Base-by-base conservation (phyloP, 345 rosid species). In the Sisymbrium irio region DNA sequence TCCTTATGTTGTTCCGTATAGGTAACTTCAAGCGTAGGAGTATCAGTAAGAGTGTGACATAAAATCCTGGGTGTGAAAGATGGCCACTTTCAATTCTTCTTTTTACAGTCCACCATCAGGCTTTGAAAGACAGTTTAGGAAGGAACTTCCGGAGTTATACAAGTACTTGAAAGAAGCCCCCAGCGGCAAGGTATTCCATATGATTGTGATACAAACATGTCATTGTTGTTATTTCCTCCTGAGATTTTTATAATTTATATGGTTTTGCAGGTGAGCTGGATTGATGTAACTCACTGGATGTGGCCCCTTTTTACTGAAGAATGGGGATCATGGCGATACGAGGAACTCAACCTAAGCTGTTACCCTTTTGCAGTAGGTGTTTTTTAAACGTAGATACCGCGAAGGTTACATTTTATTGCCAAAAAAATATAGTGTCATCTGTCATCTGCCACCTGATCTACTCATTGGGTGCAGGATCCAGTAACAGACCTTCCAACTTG, bases 1-100 rank as follows among this genome's bases (percentile, higher is more conserved):
- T 78, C 98, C 98, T 56, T 93, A 93, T 82, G 89, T 90, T 67
- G 92, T 93, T 80, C 98, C 96, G 30, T 93, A 91, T 69, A 89
- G 97, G 98, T 93, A 79, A 72, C 9, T 50, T 57, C 3, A 6
- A n/a, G n/a, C n/a, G n/a, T n/a, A n/a, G n/a, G 20, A 50, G 67
- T 47, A 42, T 57, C 46, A 63, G 51, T 58, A 8, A 42, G 59
- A 58, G 22, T 8, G 20, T 60, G 15, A 51, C 37, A 40, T 72
- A 22, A 22, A 22, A 22, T 1, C 47, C 13, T 33, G 18, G 41
- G 19, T 5, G 5, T 42, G 64, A 22, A 59, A 41, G 64, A 53
- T 68, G 58, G 62, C 10, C 20, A 20, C 25, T 57, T 69, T 13
- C 7, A 30, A 5, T 73, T 72, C 22, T 42, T 73, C 27, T 60